Evolutionary conservation across 176 grass and related monocot species (phyloP).

Genomic region (Bothriochloa decipiens): DNA sequence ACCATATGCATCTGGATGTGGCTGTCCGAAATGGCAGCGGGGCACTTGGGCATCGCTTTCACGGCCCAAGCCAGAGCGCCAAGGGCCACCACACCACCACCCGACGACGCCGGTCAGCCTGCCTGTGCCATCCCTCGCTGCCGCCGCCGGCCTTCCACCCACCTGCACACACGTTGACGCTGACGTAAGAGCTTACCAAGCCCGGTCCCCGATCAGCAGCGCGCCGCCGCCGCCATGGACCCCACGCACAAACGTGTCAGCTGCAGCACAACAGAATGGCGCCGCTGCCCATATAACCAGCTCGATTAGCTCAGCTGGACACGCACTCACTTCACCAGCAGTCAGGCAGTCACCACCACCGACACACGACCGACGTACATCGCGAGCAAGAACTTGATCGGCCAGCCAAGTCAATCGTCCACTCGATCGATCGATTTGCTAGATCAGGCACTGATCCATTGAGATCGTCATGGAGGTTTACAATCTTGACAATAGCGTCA

Average conservation of each 20-base stretch:
- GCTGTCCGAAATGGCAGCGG: neutral
- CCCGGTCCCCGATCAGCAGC: neutral
- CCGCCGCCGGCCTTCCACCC: constrained; percentile 3
- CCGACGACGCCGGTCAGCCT: constrained; percentile 7
- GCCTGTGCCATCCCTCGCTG: neutral
- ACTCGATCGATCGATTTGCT: too few relatives aligned
- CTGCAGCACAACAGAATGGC: neutral
- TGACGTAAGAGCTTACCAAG: constrained; percentile 11
- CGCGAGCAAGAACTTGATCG: neutral
- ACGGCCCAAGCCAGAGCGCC: neutral
- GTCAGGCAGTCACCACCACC: constrained; percentile 16
- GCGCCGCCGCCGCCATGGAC: constrained; percentile 51
- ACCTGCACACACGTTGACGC: neutral
- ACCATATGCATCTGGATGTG: neutral
- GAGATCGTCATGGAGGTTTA: constrained; percentile 13
- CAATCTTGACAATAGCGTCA: neutral
- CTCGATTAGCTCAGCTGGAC: constrained; percentile 5
- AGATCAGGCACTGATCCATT: neutral
- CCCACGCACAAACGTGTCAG: constrained; percentile 13
- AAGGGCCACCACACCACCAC: constrained; percentile 1
- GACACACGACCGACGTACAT: neutral
- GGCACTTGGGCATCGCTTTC: neutral
- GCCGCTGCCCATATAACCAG: constrained; percentile 2
- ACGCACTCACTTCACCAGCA: neutral
- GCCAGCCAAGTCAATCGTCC: too few relatives aligned